Evolutionary conservation across 2,329 filamentous ascomycete species (phyloP).

Genomic region (Cercospora citrullina): DNA sequence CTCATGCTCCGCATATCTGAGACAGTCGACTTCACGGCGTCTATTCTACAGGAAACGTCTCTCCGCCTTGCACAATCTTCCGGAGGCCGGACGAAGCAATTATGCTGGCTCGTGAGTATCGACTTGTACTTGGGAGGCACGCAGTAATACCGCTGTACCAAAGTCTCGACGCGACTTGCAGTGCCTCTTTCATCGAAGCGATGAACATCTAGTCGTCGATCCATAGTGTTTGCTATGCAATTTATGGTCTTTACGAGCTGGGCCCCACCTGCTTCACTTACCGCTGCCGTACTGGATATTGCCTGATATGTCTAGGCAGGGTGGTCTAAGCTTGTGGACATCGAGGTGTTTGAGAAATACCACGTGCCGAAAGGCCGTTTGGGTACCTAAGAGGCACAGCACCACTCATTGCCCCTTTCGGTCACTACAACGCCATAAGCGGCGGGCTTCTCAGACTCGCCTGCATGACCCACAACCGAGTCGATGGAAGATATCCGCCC

Average conservation of each 20-base stretch:
- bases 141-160: neutral
- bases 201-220: neutral
- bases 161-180: neutral
- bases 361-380: neutral
- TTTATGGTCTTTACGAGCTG: neutral
- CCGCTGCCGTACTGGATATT: neutral
- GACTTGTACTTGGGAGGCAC: neutral
- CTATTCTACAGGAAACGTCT: neutral
- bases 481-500: conserved; percentile 20
- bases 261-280: neutral
- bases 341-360: conserved; percentile 2
- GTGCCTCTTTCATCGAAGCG: neutral
- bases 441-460: neutral
- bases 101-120: neutral
- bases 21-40: neutral
- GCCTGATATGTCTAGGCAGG: neutral
- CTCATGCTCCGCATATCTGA: conserved; percentile 2
- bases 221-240: neutral
- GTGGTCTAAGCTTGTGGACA: conserved; percentile 1
- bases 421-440: conserved; percentile 40
- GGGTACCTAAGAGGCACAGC: conserved; percentile 25
- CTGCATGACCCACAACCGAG: conserved; percentile 3
- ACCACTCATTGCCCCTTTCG: conserved; percentile 1
- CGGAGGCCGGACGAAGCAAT: neutral
- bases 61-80: neutral